These are phyloP conservation scores for Aspergillus cristatus DNA, from an alignment of 495 filamentous ascomycete genomes.

Conservation along the genomic window DNA sequence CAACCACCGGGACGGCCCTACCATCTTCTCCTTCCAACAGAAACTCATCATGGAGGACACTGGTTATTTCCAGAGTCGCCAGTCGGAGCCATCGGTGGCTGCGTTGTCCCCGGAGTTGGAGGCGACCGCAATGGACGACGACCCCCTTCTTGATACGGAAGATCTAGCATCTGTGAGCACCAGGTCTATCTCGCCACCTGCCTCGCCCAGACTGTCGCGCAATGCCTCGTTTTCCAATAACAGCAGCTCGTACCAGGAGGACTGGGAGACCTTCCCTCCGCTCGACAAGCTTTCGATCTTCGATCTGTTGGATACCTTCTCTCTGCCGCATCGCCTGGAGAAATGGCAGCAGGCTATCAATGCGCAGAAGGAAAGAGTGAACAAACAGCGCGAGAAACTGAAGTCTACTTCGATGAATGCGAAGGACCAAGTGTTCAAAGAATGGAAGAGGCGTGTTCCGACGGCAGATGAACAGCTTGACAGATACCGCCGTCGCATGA, in stretches of 20 bases:
- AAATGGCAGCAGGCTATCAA: slow-evolving; percentile 71
- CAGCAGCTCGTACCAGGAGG: slow-evolving; percentile 73
- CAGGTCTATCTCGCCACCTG: slow-evolving; percentile 26
- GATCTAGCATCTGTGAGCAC: slow-evolving; percentile 17
- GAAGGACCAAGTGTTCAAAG: slow-evolving; percentile 70
- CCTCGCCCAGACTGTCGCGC: slow-evolving; percentile 54
- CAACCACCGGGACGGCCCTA: slow-evolving; percentile 30
- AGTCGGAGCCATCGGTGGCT: slow-evolving; percentile 16
- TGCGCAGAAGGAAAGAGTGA: slow-evolving; percentile 76
- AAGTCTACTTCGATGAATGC: slow-evolving; percentile 46
- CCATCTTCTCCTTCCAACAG: slow-evolving; percentile 36
- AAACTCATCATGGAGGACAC: slow-evolving; percentile 34
- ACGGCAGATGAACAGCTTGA: slow-evolving; percentile 88
- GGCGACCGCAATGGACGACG: slow-evolving; percentile 15
- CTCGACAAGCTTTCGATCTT: slow-evolving; percentile 88
- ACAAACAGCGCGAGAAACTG: slow-evolving; percentile 69
- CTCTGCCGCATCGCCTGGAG: slow-evolving; percentile 79
- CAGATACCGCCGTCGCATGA: slow-evolving; percentile 81
- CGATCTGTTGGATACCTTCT: slow-evolving; percentile 88
- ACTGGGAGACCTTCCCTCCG: slow-evolving; percentile 80
- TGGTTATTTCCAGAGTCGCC: slow-evolving; percentile 14
- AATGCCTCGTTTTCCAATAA: slow-evolving; percentile 63
- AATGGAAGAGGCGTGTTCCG: slow-evolving; percentile 75
- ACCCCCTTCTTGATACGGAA: slow-evolving; percentile 18
- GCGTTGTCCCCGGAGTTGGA: slow-evolving; percentile 23